A percentile compares a stretch with the other conserved stretches of the same genome.
Conservation (phyloP, 768 basidiomycete genomes). For the Dioszegia hungarica region DNA sequence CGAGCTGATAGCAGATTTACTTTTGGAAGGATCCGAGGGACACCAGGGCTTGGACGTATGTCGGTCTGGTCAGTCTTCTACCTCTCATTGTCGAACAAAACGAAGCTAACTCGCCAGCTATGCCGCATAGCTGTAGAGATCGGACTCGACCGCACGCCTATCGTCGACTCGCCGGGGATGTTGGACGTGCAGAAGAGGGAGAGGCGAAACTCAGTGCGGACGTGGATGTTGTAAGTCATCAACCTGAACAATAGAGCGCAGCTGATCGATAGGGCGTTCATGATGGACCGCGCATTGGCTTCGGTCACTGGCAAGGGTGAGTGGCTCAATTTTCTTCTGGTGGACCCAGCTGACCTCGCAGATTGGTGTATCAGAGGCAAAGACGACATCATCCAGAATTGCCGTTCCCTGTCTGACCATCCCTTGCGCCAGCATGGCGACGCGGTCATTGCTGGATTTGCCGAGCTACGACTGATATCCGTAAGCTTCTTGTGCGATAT, state of each 20-base stretch:
- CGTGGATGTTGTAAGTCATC: slow-evolving; percentile 17
- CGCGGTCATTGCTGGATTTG: slow-evolving; percentile 18
- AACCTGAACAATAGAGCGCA: no score
- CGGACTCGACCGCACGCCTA: slow-evolving; percentile 11
- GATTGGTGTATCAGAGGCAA: slow-evolving; percentile 14
- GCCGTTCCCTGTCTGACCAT: slow-evolving; percentile 3
- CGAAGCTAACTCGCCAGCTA: neutral
- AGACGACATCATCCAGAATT: slow-evolving; percentile 11
- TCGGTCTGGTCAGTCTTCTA: slow-evolving; percentile 6
- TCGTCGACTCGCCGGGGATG: neutral
- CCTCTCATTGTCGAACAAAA: no score
- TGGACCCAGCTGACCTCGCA: neutral
- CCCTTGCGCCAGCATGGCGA: slow-evolving; percentile 9
- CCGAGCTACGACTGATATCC: slow-evolving; percentile 11
- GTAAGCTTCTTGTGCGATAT: neutral
- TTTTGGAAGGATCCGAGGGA: slow-evolving; percentile 17
- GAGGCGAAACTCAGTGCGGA: slow-evolving; percentile 8
- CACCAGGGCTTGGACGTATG: slow-evolving; percentile 19
- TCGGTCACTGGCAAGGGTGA: slow-evolving; percentile 13
- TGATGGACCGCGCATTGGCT: slow-evolving; percentile 20
- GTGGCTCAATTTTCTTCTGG: neutral
- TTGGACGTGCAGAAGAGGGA: slow-evolving; percentile 8
- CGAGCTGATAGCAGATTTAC: slow-evolving; percentile 9
- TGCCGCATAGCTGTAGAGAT: slow-evolving; percentile 17
- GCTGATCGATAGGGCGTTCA: slow-evolving; percentile 1